These are phyloP conservation scores for Cryomyces minteri DNA, from an alignment of 495 filamentous ascomycete genomes.

Conservation along the genomic window DNA sequence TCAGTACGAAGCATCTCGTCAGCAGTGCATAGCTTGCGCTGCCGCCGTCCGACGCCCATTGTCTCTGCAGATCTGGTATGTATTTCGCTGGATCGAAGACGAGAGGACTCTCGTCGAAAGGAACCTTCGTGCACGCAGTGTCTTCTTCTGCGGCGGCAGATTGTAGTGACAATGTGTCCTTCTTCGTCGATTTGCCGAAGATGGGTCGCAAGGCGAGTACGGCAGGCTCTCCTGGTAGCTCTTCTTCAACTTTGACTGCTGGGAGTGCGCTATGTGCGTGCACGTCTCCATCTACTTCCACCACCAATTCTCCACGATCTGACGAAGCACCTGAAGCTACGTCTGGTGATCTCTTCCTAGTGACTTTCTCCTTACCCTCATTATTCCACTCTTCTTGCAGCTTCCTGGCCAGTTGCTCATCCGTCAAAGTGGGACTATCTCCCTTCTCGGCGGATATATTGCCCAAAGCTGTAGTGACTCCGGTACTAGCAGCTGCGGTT, in stretches of 20 bases:
- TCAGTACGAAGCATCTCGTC: conserved; percentile 76
- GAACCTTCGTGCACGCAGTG: conserved; percentile 44
- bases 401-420: conserved; percentile 49
- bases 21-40: conserved; percentile 75
- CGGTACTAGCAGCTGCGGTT: neutral
- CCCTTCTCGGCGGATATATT: neutral
- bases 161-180: conserved; percentile 51
- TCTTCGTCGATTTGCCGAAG: conserved; percentile 9
- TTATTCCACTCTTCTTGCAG: conserved; percentile 25
- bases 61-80: conserved; percentile 40
- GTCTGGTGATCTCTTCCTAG: neutral
- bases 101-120: conserved; percentile 69
- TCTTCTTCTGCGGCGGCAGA: conserved; percentile 57
- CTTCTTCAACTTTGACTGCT: neutral
- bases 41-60: conserved; percentile 57
- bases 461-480: neutral
- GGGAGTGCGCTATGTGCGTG: neutral
- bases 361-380: conserved; percentile 5
- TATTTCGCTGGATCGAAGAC: conserved; percentile 62
- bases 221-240: neutral
- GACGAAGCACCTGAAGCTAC: neutral
- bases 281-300: neutral
- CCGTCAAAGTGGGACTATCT: conserved; percentile 9
- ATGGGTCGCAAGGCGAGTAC: conserved; percentile 2
- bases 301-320: neutral